These are phyloP conservation scores for Aspergillus jensenii DNA, from an alignment of 2,329 filamentous ascomycete species.

Conservation along the genomic window DNA sequence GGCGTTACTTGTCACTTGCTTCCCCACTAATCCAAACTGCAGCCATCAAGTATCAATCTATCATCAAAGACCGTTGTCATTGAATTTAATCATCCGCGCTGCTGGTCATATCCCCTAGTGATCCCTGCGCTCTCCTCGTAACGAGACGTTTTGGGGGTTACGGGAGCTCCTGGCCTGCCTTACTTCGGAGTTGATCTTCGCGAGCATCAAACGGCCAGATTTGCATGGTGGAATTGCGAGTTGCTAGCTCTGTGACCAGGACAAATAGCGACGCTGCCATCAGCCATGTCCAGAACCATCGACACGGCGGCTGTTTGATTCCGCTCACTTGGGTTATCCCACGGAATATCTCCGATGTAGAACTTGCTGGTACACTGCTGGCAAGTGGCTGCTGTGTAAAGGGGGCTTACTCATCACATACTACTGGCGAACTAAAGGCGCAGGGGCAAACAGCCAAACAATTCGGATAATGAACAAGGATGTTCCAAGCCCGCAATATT, in stretches of 20 bases:
- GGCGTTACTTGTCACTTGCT: constrained; percentile 11
- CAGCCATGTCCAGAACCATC: neutral
- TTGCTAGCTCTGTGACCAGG: neutral
- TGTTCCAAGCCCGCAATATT: constrained; percentile 7
- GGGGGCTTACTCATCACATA: constrained; percentile 8
- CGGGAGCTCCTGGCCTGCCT: neutral
- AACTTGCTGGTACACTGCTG: neutral
- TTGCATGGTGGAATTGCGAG: neutral
- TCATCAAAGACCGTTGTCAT: neutral
- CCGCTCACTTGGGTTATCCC: neutral
- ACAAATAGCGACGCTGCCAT: neutral
- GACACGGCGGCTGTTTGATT: neutral
- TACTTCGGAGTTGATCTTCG: constrained; percentile 2
- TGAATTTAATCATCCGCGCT: neutral
- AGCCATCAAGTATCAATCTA: neutral
- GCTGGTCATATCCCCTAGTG: neutral
- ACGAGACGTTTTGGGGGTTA: neutral
- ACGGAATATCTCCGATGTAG: neutral
- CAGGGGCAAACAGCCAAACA: constrained; percentile 13
- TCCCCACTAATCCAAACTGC: neutral
- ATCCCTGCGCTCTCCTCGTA: neutral
- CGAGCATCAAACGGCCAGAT: neutral
- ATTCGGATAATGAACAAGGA: constrained; percentile 14
- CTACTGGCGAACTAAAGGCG: constrained; percentile 1
- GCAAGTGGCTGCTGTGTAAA: neutral